Base-by-base conservation (phyloP, 805 yeast species). In the Wickerhamomyces chaumierensis region DNA sequence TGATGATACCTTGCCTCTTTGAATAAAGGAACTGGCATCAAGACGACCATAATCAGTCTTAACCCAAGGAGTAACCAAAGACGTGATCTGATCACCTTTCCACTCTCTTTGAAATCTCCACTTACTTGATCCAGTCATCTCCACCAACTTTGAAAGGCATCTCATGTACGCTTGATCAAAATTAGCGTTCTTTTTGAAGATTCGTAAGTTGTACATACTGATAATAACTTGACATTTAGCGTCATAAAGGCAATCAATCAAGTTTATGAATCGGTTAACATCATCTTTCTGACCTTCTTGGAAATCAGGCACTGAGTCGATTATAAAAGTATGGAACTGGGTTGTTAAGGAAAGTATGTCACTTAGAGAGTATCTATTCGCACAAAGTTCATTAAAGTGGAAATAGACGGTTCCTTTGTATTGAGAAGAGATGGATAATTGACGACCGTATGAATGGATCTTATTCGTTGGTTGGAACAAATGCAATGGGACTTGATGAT, bases 261-360 rank as follows among this genome's bases (percentile, higher is more conserved):
- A 55, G 0, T 81, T 75, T 37, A 81, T 80, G 48, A 80, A 73
- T 40, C 81, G 56, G 38, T 84, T 60, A 2, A 87, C 87, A 48
- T 79, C 84, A 47, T 77, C 77, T 46, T 75, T 77, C 73, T 66
- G 68, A 35, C 58, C 66, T 3, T 71, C 52, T 1, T 74, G 69
- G 57, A 81, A 55, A 5, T 71, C 61, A 0, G 88, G 88, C 3
- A 81, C 75, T 37, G 73, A 59, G 40, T 77, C 80, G 16, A 81
- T 49, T 4, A 81, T 62, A 21, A 81, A 58, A 2, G 78, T 72
- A 25, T 67, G 71, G 52, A 61, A 81, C 18, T 63, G 61, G 0
- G 84, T 72, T 0, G 86, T 79, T 23, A 81, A 52, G 0, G 85
- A 73, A 27, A 81, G 78, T 51, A 77, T 80, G 52, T 81, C 88